phyloP scores from a whole-genome alignment of 345 rosid genomes.

The Viola odorata region DNA sequence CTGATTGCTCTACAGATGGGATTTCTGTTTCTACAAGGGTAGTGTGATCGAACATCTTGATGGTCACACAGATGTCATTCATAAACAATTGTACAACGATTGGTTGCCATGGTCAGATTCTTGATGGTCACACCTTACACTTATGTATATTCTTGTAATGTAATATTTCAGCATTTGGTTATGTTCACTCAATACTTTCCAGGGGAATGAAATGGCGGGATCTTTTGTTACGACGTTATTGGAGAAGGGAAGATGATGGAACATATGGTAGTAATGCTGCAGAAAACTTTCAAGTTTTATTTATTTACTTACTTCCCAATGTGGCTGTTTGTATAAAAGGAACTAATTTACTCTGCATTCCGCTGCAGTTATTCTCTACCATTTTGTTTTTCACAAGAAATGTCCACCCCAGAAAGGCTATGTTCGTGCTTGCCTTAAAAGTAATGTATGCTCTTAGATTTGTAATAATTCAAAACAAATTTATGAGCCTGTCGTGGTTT shows the following conservation, averaged over 20 bases:
- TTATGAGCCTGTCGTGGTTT: not conserved
- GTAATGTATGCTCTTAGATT: conserved; percentile 75
- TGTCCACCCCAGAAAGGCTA: conserved; percentile 73
- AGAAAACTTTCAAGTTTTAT: not conserved
- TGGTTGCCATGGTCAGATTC: conserved; percentile 84
- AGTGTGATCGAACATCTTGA: conserved; percentile 87
- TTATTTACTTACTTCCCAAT: conserved; percentile 2
- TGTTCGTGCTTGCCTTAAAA: conserved; percentile 91
- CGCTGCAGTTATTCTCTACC: conserved; percentile 81
- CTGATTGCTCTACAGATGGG: conserved; percentile 65
- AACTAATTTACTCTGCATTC: conserved; percentile 19
- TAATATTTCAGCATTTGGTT: conserved; percentile 8
- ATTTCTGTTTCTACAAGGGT: conserved; percentile 89
- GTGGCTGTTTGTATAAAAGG: conserved; percentile 12
- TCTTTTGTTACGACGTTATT: conserved; percentile 73
- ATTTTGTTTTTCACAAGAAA: conserved; percentile 88
- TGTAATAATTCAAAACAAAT: conserved; percentile 15
- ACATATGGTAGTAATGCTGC: conserved; percentile 59
- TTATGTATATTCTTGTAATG: not conserved
- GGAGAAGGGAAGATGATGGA: conserved; percentile 98
- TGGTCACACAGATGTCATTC: conserved; percentile 89
- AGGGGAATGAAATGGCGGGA: conserved; percentile 92
- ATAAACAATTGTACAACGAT: conserved; percentile 76
- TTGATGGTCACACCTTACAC: not conserved
- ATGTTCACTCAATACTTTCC: conserved; percentile 17